phyloP scores from a whole-genome alignment of 306 rosid species.

The Medicago arabica region DNA sequence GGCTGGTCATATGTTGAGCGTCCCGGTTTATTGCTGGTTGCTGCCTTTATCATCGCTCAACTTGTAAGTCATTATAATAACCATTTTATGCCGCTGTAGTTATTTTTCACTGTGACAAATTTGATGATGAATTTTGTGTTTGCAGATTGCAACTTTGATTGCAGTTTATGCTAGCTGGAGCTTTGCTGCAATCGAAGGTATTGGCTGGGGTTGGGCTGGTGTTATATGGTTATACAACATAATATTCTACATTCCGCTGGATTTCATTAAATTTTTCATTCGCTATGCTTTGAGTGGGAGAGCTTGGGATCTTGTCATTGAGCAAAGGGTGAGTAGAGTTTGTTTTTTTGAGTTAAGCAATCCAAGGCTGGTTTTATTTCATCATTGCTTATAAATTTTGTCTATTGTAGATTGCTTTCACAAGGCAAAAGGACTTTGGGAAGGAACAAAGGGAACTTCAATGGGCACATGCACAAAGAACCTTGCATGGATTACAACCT shows the following conservation, averaged over 20 bases:
- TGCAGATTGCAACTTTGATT: slow-evolving; percentile 92
- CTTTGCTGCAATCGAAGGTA: slow-evolving; percentile 96
- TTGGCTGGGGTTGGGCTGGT: slow-evolving; percentile 99
- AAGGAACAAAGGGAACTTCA: slow-evolving; percentile 98
- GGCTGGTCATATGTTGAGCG: slow-evolving; percentile 97
- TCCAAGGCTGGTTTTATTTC: slow-evolving; percentile 16
- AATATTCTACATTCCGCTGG: slow-evolving; percentile 89
- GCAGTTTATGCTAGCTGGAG: slow-evolving; percentile 95
- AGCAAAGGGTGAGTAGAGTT: slow-evolving; percentile 78
- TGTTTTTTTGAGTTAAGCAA: slow-evolving; percentile 29
- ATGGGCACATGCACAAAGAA: slow-evolving; percentile 99
- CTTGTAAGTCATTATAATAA: slow-evolving; percentile 63
- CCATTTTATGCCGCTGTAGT: slow-evolving; percentile 2
- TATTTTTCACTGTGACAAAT: slow-evolving; percentile 6
- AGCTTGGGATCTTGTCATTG: slow-evolving; percentile 99
- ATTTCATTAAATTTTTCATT: slow-evolving; percentile 77
- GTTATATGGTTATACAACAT: slow-evolving; percentile 94
- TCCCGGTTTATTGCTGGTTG: slow-evolving; percentile 76
- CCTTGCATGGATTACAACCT: slow-evolving; percentile 87
- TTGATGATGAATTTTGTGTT: slow-evolving; percentile 34
- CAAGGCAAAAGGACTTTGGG: slow-evolving; percentile 98
- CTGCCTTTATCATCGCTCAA: slow-evolving; percentile 87
- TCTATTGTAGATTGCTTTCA: slow-evolving; percentile 83
- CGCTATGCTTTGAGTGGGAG: slow-evolving; percentile 92
- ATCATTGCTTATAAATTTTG: slow-evolving; percentile 28